These are phyloP conservation scores for Suillus bovinus DNA, from an alignment of 768 basidiomycete species.

Conservation along the genomic window DNA sequence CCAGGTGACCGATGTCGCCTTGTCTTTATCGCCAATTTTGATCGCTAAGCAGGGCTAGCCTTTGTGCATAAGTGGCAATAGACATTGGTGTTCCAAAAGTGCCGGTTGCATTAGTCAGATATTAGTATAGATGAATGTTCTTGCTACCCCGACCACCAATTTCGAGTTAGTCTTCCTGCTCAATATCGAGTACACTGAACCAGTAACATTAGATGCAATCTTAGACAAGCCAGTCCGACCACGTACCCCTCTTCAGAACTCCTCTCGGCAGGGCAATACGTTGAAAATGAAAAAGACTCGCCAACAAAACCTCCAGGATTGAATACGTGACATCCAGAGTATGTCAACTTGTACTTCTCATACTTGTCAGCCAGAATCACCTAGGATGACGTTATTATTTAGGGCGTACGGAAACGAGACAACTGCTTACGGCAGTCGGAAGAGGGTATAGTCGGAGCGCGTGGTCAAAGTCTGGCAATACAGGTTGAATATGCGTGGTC, in stretches of 20 bases:
- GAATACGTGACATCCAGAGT: constrained; percentile 98
- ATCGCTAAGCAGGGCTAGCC: background rate
- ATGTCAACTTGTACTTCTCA: constrained; percentile 93
- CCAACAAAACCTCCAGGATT: constrained; percentile 94
- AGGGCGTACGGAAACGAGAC: constrained; percentile 6
- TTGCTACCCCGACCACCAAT: background rate
- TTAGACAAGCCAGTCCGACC: constrained; percentile 1
- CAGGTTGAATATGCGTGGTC: constrained; percentile 81
- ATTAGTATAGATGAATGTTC: background rate
- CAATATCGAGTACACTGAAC: background rate
- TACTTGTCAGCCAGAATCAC: constrained; percentile 95
- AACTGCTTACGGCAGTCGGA: constrained; percentile 77
- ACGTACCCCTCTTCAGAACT: constrained; percentile 85
- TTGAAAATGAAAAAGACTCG: constrained; percentile 81
- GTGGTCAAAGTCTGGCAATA: constrained; percentile 89
- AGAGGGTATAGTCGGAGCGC: constrained; percentile 90
- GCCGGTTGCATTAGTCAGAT: background rate
- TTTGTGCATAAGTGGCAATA: background rate
- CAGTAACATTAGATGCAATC: background rate
- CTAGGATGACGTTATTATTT: constrained; percentile 39
- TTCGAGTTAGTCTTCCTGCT: constrained; percentile 3
- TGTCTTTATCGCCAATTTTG: background rate
- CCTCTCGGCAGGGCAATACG: constrained; percentile 82
- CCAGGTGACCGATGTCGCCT: background rate
- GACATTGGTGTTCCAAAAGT: background rate